These are phyloP conservation scores for Torulaspora quercuum DNA, from an alignment of 805 yeast genomes.

Conservation along the genomic window DNA sequence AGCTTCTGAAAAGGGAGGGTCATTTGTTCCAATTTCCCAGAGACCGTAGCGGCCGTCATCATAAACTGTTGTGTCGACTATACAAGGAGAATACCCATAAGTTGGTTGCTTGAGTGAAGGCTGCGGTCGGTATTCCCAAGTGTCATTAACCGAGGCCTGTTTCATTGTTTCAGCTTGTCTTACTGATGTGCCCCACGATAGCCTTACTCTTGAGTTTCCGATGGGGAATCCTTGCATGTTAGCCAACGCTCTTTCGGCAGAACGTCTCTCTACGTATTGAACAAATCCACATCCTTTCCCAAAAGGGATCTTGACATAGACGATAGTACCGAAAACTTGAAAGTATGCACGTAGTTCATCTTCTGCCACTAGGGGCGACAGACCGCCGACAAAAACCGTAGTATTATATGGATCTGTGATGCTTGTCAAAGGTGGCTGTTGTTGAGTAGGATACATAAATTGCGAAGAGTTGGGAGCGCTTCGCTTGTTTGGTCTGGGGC, in stretches of 20 bases:
- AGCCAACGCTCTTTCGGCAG: slow-evolving; percentile 81
- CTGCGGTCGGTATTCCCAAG: slow-evolving; percentile 30
- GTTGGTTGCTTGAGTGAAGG: slow-evolving; percentile 18
- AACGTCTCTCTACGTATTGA: slow-evolving; percentile 68
- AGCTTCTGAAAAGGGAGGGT: not conserved
- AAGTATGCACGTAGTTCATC: slow-evolving; percentile 59
- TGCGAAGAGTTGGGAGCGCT: slow-evolving; percentile 16
- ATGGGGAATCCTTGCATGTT: slow-evolving; percentile 90
- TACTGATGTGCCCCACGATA: slow-evolving; percentile 81
- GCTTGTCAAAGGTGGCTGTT: slow-evolving; percentile 55
- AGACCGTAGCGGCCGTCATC: too few species aligned
- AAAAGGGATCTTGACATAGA: slow-evolving; percentile 73
- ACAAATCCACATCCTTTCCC: slow-evolving; percentile 82
- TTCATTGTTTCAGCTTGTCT: slow-evolving; percentile 25
- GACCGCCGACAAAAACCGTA: slow-evolving; percentile 66
- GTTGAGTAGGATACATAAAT: slow-evolving; percentile 38
- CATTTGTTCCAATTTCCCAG: too few species aligned
- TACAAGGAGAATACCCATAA: slow-evolving; percentile 16
- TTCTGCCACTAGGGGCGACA: slow-evolving; percentile 55
- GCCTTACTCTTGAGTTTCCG: slow-evolving; percentile 75
- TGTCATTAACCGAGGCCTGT: slow-evolving; percentile 15
- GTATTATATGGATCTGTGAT: slow-evolving; percentile 81
- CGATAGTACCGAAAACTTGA: slow-evolving; percentile 67
- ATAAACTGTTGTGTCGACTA: not conserved
- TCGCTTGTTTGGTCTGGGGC: slow-evolving; percentile 1